Base-by-base conservation (phyloP, 306 rosid genomes). In the Luffa aegyptiaca region DNA sequence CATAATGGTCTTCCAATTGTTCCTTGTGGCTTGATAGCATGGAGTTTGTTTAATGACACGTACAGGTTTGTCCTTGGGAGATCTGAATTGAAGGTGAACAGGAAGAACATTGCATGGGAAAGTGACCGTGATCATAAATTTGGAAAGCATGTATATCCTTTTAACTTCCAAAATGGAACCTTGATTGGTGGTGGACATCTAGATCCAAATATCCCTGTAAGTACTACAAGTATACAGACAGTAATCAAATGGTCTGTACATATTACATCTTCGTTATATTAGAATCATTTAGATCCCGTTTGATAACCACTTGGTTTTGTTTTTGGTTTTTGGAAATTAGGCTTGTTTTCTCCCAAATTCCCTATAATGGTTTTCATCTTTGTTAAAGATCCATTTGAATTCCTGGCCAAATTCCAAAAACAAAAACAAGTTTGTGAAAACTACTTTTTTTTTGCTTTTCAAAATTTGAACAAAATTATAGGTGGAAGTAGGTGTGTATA, bases 11-110 rank as follows among this genome's bases (percentile, higher is more conserved):
- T 83, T 80, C 96, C 98, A 21, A 41, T 89, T 79, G 96, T 95
- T 65, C 98, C 97, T 42, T 95, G 98, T 82, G 98, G 98, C 65
- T 83, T 95, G 87, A 88, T 91, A 53, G 97, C 98, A 37, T 95
- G 98, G 98, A 95, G 98, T 89, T 59, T 95, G 87, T 95, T 95
- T 76, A 95, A 91, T 72, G 97, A 95, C 81, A 92, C 97, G 3
- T 95, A 87, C 77, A 74, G 52, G 46, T 91, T 95, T 80, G 76
- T 71, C 76, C 96, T 90, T 41, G 93, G 95, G 76, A 84, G 86
- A 80, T 85, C 96, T 18, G 83, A 87, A 18, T 85, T 95, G 84
- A 91, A 83, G 86, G 91, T 91, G 66, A 89, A 92, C 87, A 87
- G 90, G 90, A 92, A 89, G 84, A 86, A 89, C 88, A 95, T 95